Percentiles rank a stretch among this genome's conserved stretches.
These are phyloP conservation scores for Tillandsia leiboldiana DNA, from an alignment of 176 grass and related monocot genomes.

Conservation along the genomic window DNA sequence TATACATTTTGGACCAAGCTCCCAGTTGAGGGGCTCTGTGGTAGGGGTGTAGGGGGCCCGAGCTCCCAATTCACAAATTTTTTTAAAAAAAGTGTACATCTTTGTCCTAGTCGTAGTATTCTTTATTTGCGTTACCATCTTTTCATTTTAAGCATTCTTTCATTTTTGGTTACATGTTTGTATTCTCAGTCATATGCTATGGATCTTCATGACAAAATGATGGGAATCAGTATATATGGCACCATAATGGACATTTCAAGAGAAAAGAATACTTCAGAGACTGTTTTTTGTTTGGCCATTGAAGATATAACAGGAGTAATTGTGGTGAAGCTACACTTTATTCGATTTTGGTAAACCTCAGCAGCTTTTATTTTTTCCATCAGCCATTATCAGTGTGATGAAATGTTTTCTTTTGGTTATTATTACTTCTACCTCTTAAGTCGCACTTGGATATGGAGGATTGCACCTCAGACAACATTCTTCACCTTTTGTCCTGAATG, in stretches of 20 bases:
- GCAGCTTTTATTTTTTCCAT: constrained; percentile 6
- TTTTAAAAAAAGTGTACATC: background rate
- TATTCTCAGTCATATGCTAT: constrained; percentile 48
- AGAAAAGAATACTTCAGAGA: constrained; percentile 34
- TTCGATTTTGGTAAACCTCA: constrained; percentile 48
- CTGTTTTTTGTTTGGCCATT: constrained; percentile 56
- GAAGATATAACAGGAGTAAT: constrained; percentile 65
- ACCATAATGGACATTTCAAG: constrained; percentile 51
- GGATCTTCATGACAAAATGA: constrained; percentile 75
- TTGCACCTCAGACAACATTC: no score
- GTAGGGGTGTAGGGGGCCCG: no score
- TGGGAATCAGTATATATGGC: constrained; percentile 70
- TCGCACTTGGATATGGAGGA: background rate
- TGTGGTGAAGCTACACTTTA: constrained; percentile 59
- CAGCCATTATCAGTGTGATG: background rate
- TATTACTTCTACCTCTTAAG: constrained; percentile 6
- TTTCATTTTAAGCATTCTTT: background rate
- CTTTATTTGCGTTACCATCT: background rate
- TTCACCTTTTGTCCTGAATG: no score
- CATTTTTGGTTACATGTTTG: constrained; percentile 9
- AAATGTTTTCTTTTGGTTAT: background rate
- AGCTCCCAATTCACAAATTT: no score
- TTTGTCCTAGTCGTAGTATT: background rate
- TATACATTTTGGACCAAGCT: background rate
- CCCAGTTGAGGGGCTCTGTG: no score